phyloP scores from a whole-genome alignment of 495 filamentous ascomycete genomes.

The Chaetomium fimeti region DNA sequence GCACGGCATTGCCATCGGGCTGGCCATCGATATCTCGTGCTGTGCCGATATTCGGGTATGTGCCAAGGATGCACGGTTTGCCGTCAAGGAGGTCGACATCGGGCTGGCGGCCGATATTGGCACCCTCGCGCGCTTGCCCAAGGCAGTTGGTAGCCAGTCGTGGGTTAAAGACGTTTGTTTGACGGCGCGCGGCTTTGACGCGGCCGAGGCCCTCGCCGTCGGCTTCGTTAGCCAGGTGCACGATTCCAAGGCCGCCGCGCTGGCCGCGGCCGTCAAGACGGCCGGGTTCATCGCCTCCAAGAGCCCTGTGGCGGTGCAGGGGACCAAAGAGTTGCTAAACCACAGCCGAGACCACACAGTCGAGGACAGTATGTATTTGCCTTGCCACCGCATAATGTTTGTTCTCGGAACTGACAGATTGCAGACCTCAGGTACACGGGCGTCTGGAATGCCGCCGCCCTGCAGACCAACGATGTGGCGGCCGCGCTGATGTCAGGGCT shows the following conservation, averaged over 20 bases:
- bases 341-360: slow-evolving; percentile 76
- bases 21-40: slow-evolving; percentile 80
- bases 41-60: slow-evolving; percentile 80
- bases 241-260: slow-evolving; percentile 59
- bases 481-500: slow-evolving; percentile 72
- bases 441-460: slow-evolving; percentile 79
- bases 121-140: slow-evolving; percentile 80
- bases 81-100: slow-evolving; percentile 94
- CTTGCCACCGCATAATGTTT: slow-evolving; percentile 3
- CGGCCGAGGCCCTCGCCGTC: slow-evolving; percentile 74
- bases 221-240: slow-evolving; percentile 83
- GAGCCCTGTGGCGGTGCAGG: slow-evolving; percentile 87
- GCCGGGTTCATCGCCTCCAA: slow-evolving; percentile 70
- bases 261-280: slow-evolving; percentile 63
- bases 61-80: slow-evolving; percentile 60
- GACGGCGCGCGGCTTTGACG: slow-evolving; percentile 71
- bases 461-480: slow-evolving; percentile 79
- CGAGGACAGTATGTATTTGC: slow-evolving; percentile 61
- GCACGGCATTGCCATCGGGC: slow-evolving; percentile 76
- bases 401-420: slow-evolving; percentile 1
- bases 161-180: slow-evolving; percentile 94
- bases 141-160: slow-evolving; percentile 68
- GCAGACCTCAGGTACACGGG: slow-evolving; percentile 75
- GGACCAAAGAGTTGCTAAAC: slow-evolving; percentile 91
- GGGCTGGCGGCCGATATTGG: slow-evolving; percentile 93